Base-by-base conservation (phyloP, 2,329 filamentous ascomycete genomes). In the Diplodia sapinea region DNA sequence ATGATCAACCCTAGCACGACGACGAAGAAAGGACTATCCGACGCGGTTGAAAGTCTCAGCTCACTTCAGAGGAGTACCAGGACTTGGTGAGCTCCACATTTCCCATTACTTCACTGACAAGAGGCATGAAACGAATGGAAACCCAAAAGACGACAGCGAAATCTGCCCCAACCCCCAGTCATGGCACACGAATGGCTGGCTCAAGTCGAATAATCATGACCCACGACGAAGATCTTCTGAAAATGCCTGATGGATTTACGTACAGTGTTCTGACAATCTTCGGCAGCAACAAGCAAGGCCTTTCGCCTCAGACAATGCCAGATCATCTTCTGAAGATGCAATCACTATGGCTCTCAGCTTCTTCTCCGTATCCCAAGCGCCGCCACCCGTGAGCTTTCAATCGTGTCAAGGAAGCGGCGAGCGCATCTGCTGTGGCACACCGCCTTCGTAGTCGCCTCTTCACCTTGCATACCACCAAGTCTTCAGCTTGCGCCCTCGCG, bases 51-150 rank as follows among this genome's bases (percentile, higher is more conserved):
- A 93, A 96, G 76, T 91, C 94, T 72, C 93, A 97, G 78, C 93
- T 96, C 77, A 91, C 93, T 75, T 96, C 91, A 5, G 91, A 93
- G 72, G 93, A 96, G 75, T 94, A 96, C 74, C 91, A 96, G 73
- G 90, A 91, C 68, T 87, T 93, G 71, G 84, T 97, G 70, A 92
- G 91, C 63, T 93, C 90, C 76, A 96, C 93, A 72, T 99, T 96
- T 88, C 98, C 97, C 83, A 98, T 98, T 94, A 99, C 81, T 99
- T 92, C 79, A 97, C 94, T 70, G 95, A 99, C 80, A 98, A 98
- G 80, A 90, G 94, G 65, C 95, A 99, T 80, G 95, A 98, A 78
- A 95, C 93, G 26, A 94, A 93, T 40, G 95, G 93, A 29, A 92
- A 94, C 72, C 92, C 93, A 17, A 92, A 93, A 76, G 80, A 82